Conservation (phyloP, 176 grass and related monocot species). For the Oryza meyeriana region DNA sequence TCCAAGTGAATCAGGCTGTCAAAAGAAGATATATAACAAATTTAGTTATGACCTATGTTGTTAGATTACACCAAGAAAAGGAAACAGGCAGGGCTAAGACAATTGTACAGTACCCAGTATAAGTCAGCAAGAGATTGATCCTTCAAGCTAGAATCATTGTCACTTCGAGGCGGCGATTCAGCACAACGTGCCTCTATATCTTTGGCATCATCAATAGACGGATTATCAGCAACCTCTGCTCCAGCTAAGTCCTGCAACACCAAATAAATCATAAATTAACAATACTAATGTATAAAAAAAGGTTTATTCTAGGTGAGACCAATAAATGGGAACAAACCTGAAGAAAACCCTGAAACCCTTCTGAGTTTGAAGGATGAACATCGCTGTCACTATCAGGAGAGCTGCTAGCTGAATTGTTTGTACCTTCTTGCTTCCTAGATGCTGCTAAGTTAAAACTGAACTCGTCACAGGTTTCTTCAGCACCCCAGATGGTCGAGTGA, state of each 20-base stretch:
- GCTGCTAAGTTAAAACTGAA: conserved; percentile 59
- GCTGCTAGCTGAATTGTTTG: conserved; percentile 44
- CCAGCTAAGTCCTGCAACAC: conserved; percentile 61
- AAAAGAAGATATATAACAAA: background rate
- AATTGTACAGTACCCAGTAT: conserved; percentile 72
- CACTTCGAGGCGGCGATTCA: conserved; percentile 32
- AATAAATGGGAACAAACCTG: conserved; percentile 62
- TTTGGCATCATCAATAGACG: conserved; percentile 24
- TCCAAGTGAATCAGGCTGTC: conserved; percentile 89
- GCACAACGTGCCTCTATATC: conserved; percentile 40
- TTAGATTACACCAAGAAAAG: background rate
- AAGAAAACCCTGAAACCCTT: conserved; percentile 61
- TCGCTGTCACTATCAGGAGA: conserved; percentile 34
- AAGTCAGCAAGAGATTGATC: conserved; percentile 62
- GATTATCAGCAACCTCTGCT: conserved; percentile 46
- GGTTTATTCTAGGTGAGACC: conserved; percentile 8
- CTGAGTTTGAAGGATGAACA: conserved; percentile 30
- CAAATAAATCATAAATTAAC: conserved; percentile 23
- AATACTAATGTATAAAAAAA: conserved; percentile 11
- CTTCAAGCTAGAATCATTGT: conserved; percentile 27
- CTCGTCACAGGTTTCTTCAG: conserved; percentile 91
- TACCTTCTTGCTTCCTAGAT: conserved; percentile 38
- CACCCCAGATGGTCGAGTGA: conserved; percentile 62
- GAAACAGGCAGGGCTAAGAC: background rate
- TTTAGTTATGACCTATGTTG: background rate